Base-by-base conservation (phyloP, 148 eudicot species). In the Drosera capensis region DNA sequence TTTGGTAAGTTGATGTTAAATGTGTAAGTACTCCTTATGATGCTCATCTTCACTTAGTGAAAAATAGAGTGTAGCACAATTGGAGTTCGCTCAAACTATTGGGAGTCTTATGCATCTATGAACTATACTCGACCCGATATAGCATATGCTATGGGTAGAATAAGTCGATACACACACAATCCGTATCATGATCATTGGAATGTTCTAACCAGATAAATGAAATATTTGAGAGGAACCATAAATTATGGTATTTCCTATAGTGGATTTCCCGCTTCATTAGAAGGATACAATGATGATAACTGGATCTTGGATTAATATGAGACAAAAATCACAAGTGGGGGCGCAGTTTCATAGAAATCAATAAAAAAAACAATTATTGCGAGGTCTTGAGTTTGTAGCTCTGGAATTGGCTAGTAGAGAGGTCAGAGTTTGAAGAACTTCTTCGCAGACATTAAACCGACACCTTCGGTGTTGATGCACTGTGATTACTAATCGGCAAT, bases 401-500 rank as follows among this genome's bases (percentile, higher is more conserved):
- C 26, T 54, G 15, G 43, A 45, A 13, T 22, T 35, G 21, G 42
- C 0, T n/a, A 14, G 28, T 42, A 8, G 3, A 34, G 16, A 17
- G 45, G 13, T 25, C 23, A 1, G 44, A 45, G 14, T 55, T 23
- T 34, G n/a, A 44, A 23, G 15, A 39, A 29, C 14, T 25, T 25
- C n/a, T 25, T 46, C 0, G 17, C 5, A 13, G 49, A 46, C 25
- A 46, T 20, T 20, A 23, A 31, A 1, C 49, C 48, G 24, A 1
- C 31, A 11, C 29, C 25, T 3, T 24, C 20, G 17, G 25, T 42
- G 23, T 53, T 28, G 1, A 15, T 53, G 0, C 26, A 41, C 15
- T 53, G 40, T 53, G 57, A 53, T 18, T 25, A 16, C 19, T 21
- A 54, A 14, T 23, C 48, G 2, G n/a, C 20, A 3, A 54, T 43